These are phyloP conservation scores for Neoascochyta sp. DNA, from an alignment of 2,329 filamentous ascomycete genomes.

Conservation along the genomic window DNA sequence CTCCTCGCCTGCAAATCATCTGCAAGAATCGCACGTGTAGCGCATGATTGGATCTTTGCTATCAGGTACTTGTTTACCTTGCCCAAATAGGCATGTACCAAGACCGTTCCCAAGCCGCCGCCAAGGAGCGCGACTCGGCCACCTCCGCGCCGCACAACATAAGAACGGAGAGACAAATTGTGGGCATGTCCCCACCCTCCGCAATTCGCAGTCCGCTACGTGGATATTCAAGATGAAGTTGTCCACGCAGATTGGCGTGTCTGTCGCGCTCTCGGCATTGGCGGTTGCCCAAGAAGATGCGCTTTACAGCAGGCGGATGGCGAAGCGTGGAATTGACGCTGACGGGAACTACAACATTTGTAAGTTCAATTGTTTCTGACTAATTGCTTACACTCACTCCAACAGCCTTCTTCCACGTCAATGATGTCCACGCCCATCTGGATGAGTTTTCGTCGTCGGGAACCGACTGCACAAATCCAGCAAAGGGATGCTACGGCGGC, in stretches of 20 bases:
- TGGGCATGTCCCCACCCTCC: slow-evolving; percentile 4
- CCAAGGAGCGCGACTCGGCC: slow-evolving; percentile 13
- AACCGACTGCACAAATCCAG: slow-evolving; percentile 57
- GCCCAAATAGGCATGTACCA: slow-evolving; percentile 22
- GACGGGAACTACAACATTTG: slow-evolving; percentile 37
- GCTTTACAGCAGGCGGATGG: slow-evolving; percentile 27
- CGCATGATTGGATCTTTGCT: slow-evolving; percentile 23
- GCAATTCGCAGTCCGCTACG: not conserved
- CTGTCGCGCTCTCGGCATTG: slow-evolving; percentile 22
- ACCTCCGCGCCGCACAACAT: slow-evolving; percentile 14
- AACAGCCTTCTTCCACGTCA: slow-evolving; percentile 63
- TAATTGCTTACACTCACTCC: no score
- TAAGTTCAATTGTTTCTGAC: no score
- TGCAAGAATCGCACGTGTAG: slow-evolving; percentile 22
- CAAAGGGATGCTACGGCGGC: slow-evolving; percentile 60
- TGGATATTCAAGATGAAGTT: slow-evolving; percentile 21
- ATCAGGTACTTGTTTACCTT: slow-evolving; percentile 16
- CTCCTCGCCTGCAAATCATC: slow-evolving; percentile 6
- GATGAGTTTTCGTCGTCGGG: slow-evolving; percentile 61
- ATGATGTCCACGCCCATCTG: slow-evolving; percentile 65
- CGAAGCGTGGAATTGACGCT: slow-evolving; percentile 31
- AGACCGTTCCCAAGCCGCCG: slow-evolving; percentile 16
- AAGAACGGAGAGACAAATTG: slow-evolving; percentile 6
- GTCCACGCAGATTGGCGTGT: slow-evolving; percentile 9
- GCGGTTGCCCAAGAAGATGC: slow-evolving; percentile 19